Evolutionary conservation across 2,329 filamentous ascomycete species (phyloP).

Genomic region (Trichoderma gracile): DNA sequence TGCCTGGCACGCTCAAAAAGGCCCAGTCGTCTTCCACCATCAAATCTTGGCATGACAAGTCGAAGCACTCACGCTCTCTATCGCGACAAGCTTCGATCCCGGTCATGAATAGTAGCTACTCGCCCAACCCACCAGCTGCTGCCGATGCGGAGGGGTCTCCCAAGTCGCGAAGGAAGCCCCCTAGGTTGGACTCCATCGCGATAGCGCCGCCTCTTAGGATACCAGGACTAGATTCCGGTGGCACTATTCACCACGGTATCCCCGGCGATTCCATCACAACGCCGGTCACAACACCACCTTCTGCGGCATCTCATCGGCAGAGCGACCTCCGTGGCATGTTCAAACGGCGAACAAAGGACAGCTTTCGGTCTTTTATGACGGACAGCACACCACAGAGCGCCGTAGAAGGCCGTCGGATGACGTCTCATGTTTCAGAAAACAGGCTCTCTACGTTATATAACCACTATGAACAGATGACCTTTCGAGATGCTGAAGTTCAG

Average conservation of each 20-base stretch:
- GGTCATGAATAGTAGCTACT: constrained; percentile 58
- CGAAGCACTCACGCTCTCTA: constrained; percentile 56
- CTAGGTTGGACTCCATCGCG: constrained; percentile 51
- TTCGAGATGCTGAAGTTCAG: constrained; percentile 44
- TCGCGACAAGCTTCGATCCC: constrained; percentile 61
- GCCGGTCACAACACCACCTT: constrained; percentile 44
- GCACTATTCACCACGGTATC: constrained; percentile 37
- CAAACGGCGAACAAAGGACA: constrained; percentile 43
- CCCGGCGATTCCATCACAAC: constrained; percentile 42
- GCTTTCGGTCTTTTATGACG: constrained; percentile 32
- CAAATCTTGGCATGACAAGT: constrained; percentile 57
- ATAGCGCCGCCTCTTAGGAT: constrained; percentile 42
- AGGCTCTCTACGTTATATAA: constrained; percentile 56
- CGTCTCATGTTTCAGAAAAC: constrained; percentile 26
- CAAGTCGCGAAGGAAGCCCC: constrained; percentile 46
- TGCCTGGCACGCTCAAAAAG: constrained; percentile 47
- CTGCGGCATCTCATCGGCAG: constrained; percentile 34
- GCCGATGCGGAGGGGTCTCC: constrained; percentile 38
- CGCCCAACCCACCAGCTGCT: constrained; percentile 47
- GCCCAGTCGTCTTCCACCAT: constrained; percentile 58
- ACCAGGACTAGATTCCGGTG: constrained; percentile 35
- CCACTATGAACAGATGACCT: constrained; percentile 59
- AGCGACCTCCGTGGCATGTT: constrained; percentile 34
- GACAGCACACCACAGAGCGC: constrained; percentile 33
- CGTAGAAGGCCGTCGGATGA: constrained; percentile 32